phyloP scores from a whole-genome alignment of 805 yeast species.

The Jamesozyma rosinii region DNA sequence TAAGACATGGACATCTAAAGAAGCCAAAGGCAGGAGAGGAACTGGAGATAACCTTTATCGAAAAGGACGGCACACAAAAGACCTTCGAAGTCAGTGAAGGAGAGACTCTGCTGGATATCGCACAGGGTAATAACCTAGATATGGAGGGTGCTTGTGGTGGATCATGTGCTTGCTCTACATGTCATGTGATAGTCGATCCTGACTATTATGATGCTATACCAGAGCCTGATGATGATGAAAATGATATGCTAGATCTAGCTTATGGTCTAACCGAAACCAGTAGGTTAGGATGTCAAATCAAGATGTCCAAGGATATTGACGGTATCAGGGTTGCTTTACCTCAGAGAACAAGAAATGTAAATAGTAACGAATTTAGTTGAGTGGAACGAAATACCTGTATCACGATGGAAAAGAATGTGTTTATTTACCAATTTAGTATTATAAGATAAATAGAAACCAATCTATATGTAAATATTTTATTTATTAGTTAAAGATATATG shows the following conservation, averaged over 20 bases:
- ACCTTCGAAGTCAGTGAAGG: constrained; percentile 85
- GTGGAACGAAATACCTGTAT: neutral
- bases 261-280: constrained; percentile 96
- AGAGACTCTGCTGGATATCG: constrained; percentile 84
- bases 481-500: neutral
- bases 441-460: too few relatives aligned
- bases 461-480: neutral
- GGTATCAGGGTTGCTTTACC: constrained; percentile 94
- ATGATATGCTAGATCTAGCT: constrained; percentile 96
- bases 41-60: constrained; percentile 72
- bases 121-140: constrained; percentile 85
- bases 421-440: too few relatives aligned
- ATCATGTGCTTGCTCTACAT: constrained; percentile 96
- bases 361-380: constrained; percentile 63
- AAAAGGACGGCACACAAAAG: constrained; percentile 81
- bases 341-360: constrained; percentile 92
- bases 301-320: constrained; percentile 81
- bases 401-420: too few relatives aligned
- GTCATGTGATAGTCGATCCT: constrained; percentile 94
- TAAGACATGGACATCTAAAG: constrained; percentile 73
- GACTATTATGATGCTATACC: constrained; percentile 83
- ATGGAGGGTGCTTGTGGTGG: constrained; percentile 99
- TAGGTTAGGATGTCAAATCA: constrained; percentile 88
- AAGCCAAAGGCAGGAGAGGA: constrained; percentile 93
- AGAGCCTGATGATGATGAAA: constrained; percentile 95